Conservation (phyloP, 768 basidiomycete genomes). For the Crepidotus variabilis region DNA sequence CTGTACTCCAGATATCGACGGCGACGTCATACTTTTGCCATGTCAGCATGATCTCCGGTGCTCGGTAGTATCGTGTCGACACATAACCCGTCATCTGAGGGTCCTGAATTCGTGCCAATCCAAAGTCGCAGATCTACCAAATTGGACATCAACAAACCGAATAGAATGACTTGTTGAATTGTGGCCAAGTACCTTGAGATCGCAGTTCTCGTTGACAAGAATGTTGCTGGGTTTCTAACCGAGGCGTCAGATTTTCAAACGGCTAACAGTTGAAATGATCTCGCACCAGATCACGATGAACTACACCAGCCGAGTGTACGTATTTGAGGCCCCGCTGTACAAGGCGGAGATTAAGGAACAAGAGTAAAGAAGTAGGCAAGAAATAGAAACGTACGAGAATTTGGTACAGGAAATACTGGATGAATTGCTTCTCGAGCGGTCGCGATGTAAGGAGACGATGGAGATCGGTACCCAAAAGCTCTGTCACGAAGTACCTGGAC, state of each 20-base stretch:
- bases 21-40: constrained; percentile 99
- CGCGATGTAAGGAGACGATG: constrained; percentile 95
- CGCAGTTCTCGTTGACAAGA: constrained; percentile 99
- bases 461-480: constrained; percentile 95
- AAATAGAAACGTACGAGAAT: constrained; percentile 66
- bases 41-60: constrained; percentile 99
- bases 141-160: constrained; percentile 8
- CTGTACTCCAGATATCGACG: constrained; percentile 99
- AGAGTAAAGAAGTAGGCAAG: background rate
- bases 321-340: constrained; percentile 94
- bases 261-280: background rate
- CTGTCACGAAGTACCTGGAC: constrained; percentile 96
- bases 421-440: constrained; percentile 99
- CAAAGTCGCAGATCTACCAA: constrained; percentile 94
- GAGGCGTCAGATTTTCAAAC: constrained; percentile 3
- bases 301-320: constrained; percentile 98
- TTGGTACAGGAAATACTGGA: constrained; percentile 99
- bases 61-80: constrained; percentile 97
- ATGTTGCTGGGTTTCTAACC: constrained; percentile 96
- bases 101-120: constrained; percentile 96
- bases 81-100: constrained; percentile 99
- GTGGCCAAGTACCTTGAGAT: constrained; percentile 70
- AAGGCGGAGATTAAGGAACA: constrained; percentile 3
- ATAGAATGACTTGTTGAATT: background rate
- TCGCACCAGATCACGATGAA: constrained; percentile 91